These are phyloP conservation scores for Trichoderma citrinoviride DNA, from an alignment of 2,329 filamentous ascomycete genomes.

Conservation along the genomic window DNA sequence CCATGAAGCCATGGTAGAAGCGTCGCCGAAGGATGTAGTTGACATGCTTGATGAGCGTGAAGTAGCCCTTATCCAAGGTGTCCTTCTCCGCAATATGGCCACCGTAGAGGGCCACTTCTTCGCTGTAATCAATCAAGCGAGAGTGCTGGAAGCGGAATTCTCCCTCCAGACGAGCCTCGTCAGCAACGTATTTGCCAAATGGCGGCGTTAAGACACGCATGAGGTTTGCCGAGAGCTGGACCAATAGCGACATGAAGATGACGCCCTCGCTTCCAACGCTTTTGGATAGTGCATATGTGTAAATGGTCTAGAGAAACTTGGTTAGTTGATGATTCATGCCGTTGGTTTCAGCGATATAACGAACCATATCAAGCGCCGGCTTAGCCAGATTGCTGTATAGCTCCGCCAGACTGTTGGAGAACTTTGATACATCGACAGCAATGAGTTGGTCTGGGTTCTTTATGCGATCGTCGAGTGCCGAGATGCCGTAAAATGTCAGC, in stretches of 20 bases:
- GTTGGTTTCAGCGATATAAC: slow-evolving; percentile 20
- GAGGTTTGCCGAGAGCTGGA: slow-evolving; percentile 86
- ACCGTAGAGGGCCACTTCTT: slow-evolving; percentile 88
- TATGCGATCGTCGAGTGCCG: slow-evolving; percentile 92
- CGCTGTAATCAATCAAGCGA: slow-evolving; percentile 89
- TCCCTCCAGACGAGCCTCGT: slow-evolving; percentile 89
- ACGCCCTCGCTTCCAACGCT: slow-evolving; percentile 96
- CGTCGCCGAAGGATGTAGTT: slow-evolving; percentile 88
- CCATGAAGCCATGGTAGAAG: slow-evolving; percentile 98
- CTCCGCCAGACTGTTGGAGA: slow-evolving; percentile 91
- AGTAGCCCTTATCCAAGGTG: slow-evolving; percentile 95
- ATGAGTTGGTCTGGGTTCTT: slow-evolving; percentile 98
- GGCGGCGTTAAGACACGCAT: slow-evolving; percentile 95
- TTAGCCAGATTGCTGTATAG: slow-evolving; percentile 96
- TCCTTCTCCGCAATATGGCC: slow-evolving; percentile 95
- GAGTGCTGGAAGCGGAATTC: slow-evolving; percentile 97
- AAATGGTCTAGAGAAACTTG: slow-evolving; percentile 61
- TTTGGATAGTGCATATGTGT: slow-evolving; percentile 89
- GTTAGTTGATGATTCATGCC: too few species aligned
- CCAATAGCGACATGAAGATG: slow-evolving; percentile 90
- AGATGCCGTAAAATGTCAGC: slow-evolving; percentile 96
- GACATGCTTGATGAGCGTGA: slow-evolving; percentile 98
- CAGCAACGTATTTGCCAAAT: slow-evolving; percentile 95
- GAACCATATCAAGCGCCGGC: slow-evolving; percentile 84
- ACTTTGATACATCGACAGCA: slow-evolving; percentile 92